phyloP scores from a whole-genome alignment of 164 flowering plant genomes.

The Tetracentron sinense region DNA sequence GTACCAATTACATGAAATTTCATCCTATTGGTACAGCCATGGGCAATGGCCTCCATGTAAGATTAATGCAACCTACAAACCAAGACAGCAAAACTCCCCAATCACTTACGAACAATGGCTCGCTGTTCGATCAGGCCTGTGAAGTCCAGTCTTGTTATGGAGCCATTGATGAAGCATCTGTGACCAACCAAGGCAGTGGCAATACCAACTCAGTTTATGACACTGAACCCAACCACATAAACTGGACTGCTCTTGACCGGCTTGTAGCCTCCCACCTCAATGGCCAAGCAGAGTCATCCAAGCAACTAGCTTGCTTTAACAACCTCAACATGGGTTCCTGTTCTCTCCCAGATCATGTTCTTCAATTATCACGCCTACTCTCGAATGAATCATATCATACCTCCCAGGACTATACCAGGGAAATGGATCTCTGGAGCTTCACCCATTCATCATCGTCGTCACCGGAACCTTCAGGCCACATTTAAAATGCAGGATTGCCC shows the following conservation, averaged over 20 bases:
- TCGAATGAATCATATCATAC: slow-evolving; percentile 3
- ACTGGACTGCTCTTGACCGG: slow-evolving; percentile 16
- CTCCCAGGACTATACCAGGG: background rate
- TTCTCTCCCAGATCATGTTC: slow-evolving; percentile 5
- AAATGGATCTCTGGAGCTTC: slow-evolving; percentile 14
- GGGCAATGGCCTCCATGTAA: background rate
- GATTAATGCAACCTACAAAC: background rate
- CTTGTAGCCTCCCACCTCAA: slow-evolving; percentile 18
- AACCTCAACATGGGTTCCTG: background rate
- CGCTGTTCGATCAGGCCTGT: slow-evolving; percentile 18
- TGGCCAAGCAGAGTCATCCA: slow-evolving; percentile 1
- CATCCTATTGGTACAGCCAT: background rate
- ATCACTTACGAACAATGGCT: background rate
- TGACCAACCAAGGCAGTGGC: background rate
- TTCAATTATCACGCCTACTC: slow-evolving; percentile 6
- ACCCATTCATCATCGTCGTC: slow-evolving; percentile 8
- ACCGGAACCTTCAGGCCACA: slow-evolving; percentile 42
- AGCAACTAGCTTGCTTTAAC: background rate
- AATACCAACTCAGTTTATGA: slow-evolving; percentile 1
- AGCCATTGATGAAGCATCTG: background rate
- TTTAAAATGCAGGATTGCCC: slow-evolving; percentile 21
- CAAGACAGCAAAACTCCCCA: slow-evolving; percentile 19
- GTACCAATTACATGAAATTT: no score
- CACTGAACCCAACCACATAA: background rate
- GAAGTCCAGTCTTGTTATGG: background rate